Evolutionary conservation across 305 asterid species (phyloP).

Genomic region (Fraxinus ornus): DNA sequence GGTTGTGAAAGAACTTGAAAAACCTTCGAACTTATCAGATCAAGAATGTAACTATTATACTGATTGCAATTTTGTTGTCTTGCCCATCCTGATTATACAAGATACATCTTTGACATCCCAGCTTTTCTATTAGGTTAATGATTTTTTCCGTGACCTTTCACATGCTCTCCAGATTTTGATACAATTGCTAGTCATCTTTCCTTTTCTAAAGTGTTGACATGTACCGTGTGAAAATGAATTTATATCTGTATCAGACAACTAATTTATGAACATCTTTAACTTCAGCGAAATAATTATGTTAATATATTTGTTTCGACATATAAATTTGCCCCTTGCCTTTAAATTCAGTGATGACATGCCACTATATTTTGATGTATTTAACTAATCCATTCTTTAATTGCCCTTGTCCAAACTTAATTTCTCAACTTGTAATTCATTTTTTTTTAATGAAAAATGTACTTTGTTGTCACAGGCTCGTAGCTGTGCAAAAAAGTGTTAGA

Average conservation of each 20-base stretch:
- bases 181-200: conserved; percentile 4
- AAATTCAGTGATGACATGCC: conserved; percentile 6
- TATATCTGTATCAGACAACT: conserved; percentile 1
- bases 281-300: background rate
- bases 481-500: background rate
- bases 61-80: conserved; percentile 5
- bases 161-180: background rate
- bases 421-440: background rate
- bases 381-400: background rate
- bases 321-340: background rate
- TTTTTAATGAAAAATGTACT: background rate
- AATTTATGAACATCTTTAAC: background rate
- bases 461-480: background rate
- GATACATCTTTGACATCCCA: background rate
- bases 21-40: conserved; percentile 12
- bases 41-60: background rate
- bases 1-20: conserved; percentile 12
- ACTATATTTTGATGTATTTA: background rate
- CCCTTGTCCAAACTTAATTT: background rate
- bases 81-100: background rate
- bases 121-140: background rate
- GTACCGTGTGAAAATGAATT: background rate
- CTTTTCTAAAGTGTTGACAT: background rate
- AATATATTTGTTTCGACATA: background rate
- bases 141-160: conserved; percentile 1